These are phyloP conservation scores for Exophiala alcalophila DNA, from an alignment of 2,329 filamentous ascomycete species.

Conservation along the genomic window DNA sequence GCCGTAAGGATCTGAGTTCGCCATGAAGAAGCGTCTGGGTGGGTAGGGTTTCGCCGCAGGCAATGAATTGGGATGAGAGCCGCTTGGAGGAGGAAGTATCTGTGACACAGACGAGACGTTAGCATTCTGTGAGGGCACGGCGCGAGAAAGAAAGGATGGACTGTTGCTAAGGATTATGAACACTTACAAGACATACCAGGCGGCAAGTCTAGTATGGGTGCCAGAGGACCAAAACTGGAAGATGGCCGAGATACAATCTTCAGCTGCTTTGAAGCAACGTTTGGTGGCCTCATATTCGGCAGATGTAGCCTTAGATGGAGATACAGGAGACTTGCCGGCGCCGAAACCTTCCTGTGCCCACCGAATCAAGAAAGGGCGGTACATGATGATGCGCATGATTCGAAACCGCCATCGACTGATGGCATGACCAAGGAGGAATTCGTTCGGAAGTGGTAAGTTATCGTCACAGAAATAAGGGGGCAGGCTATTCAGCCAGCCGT, in stretches of 20 bases:
- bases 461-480: constrained; percentile 41
- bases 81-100: constrained; percentile 48
- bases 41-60: constrained; percentile 41
- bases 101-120: not conserved
- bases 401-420: constrained; percentile 44
- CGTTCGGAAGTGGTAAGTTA: constrained; percentile 36
- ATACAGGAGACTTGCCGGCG: constrained; percentile 17
- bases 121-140: not conserved
- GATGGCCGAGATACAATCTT: constrained; percentile 43
- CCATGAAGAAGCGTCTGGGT: constrained; percentile 33
- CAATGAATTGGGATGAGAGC: constrained; percentile 46
- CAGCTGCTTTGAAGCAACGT: constrained; percentile 42
- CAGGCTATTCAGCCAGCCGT: constrained; percentile 43
- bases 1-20: constrained; percentile 17
- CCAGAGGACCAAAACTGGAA: constrained; percentile 42
- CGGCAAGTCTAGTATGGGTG: constrained; percentile 42
- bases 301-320: constrained; percentile 34
- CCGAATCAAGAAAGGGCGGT: constrained; percentile 40
- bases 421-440: constrained; percentile 40
- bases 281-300: constrained; percentile 40
- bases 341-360: constrained; percentile 33
- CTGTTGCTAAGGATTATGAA: not conserved
- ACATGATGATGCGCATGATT: constrained; percentile 45
- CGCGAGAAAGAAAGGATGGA: not conserved
- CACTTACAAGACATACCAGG: constrained; percentile 44